Evolutionary conservation across 345 rosid genomes (phyloP), one percentile per base, ranked within the genome.

Genomic region (Conringia planisiliqua): DNA sequence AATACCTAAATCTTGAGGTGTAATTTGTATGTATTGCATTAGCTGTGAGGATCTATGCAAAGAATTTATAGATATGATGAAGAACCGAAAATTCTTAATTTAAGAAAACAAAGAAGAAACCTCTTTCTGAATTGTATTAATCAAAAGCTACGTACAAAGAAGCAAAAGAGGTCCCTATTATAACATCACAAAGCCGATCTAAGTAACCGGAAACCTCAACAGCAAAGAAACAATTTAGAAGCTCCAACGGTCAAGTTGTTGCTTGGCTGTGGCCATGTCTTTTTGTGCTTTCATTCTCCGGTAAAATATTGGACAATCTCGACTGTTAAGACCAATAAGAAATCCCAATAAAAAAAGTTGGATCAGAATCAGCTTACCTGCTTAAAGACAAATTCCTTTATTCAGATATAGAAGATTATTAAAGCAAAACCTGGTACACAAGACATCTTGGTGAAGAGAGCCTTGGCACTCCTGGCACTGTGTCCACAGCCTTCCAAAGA

Each of bases 391-490:
- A 29, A 5, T 0, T 24, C 3, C 29, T 16, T 33, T 9, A 55
- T 1, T 24, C 58, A 22, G 17, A 36, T 22, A 40, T 14, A 5
- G 20, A 20, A 30, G 8, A 18, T 13, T 11, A 36, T 58, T 42
- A n/a, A 52, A 35, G 47, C 62, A 62, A 66, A 77, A 95, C 99
- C 98, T 90, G 24, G 98, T 90, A 80, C 99, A 95, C 33, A 92
- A 94, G 46, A 95, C 97, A 83, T 95, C 97, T 85, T 92, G 98
- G 82, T 92, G 99, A 78, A 95, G 99, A 58, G 98, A 95, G 61
- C 98, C 98, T 80, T 90, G 98, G 79, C 99, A 95, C 68, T 92
- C 99, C 74, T 95, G 98, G 75, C 99, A 95, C 78, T 95, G 98
- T 0, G 97, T 90, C 99, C 98, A 92, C 17, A 92, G 77, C 81